phyloP scores from a whole-genome alignment of 1,139 yeast genomes.

The Blastobotrys arbuscula region DNA sequence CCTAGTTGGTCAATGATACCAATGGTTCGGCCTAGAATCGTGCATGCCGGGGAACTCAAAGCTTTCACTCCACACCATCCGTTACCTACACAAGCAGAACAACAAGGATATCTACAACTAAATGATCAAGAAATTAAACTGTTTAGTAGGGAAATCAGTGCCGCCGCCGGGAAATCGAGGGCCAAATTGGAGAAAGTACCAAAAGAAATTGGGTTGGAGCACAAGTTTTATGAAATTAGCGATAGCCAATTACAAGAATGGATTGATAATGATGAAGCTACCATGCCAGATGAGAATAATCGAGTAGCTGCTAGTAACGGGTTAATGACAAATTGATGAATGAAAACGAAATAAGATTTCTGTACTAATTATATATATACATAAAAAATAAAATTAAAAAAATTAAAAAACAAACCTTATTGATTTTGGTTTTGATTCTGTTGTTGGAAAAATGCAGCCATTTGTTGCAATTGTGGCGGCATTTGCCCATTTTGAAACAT shows the following conservation, averaged over 20 bases:
- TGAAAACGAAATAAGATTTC: neutral
- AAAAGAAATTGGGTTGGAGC: slow-evolving; percentile 8
- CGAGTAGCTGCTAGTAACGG: neutral
- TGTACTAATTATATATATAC: neutral
- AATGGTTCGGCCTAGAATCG: slow-evolving; percentile 9
- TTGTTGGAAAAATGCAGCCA: slow-evolving; percentile 22
- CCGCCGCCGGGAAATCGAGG: slow-evolving; percentile 9
- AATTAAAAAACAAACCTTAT: neutral
- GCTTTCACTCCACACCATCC: slow-evolving; percentile 11
- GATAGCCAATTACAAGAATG: slow-evolving; percentile 4
- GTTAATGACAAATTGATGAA: neutral
- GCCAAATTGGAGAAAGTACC: slow-evolving; percentile 10
- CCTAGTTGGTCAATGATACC: slow-evolving; percentile 9
- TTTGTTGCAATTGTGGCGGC: slow-evolving; percentile 16
- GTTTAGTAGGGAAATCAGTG: slow-evolving; percentile 8
- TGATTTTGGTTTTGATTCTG: slow-evolving; percentile 16
- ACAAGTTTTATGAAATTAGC: slow-evolving; percentile 7
- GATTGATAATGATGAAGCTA: slow-evolving; percentile 4
- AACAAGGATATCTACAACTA: slow-evolving; percentile 7
- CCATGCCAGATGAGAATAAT: neutral
- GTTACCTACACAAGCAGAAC: slow-evolving; percentile 4
- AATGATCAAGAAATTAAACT: slow-evolving; percentile 5
- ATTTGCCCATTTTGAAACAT: slow-evolving; percentile 13
- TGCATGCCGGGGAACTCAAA: slow-evolving; percentile 9
- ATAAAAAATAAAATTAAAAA: slow-evolving; percentile 5